Base-by-base conservation (phyloP, 2,329 filamentous ascomycete species). In the Nannizzia gypsea region DNA sequence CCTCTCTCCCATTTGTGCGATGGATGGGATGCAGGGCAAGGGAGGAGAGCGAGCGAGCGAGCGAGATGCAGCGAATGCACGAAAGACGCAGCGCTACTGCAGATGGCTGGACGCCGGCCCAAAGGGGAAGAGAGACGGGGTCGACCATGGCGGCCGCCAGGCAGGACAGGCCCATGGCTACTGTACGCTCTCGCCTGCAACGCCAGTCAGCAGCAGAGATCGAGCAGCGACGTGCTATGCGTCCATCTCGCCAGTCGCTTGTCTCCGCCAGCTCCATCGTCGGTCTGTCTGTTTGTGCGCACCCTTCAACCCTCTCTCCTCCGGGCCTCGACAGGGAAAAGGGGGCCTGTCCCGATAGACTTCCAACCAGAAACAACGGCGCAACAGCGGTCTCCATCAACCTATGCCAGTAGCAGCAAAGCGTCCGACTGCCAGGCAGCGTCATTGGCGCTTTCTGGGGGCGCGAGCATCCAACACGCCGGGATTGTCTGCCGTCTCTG, bases 341-440 rank as follows among this genome's bases (percentile, higher is more conserved):
- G 52, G 54, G 31, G 54, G 54, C 20, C 22, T 34, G 54, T 36
- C 9, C 31, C 24, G 34, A 56, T 56, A 56, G 36, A 42, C 38
- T 56, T 56, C 38, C 31, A 13, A 20, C 15, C n/a, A 55, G 52
- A 55, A 55, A 55, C 52, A 55, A 56, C 54, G 54, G 54, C 54
- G 34, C 54, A 26, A 56, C 31, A 34, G 34, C 34, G 17, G 22
- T 8, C 38, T 42, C 54, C 54, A 56, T 42, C 54, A n/a, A 11
- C 22, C 54, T 56, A 56, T 26, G 54, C 54, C 54, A 28, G 54
- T 26, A 40, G 24, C 34, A 56, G 54, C 34, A 56, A 56, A 56
- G 54, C 24, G 34, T 40, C 26, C 54, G 54, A 34, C 34, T 15
- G 22, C 24, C 38, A 42, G 26, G 31, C 38, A 38, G 54, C 26